These are phyloP conservation scores for Aspergillus neotritici DNA, from an alignment of 2,329 filamentous ascomycete species.

Conservation along the genomic window DNA sequence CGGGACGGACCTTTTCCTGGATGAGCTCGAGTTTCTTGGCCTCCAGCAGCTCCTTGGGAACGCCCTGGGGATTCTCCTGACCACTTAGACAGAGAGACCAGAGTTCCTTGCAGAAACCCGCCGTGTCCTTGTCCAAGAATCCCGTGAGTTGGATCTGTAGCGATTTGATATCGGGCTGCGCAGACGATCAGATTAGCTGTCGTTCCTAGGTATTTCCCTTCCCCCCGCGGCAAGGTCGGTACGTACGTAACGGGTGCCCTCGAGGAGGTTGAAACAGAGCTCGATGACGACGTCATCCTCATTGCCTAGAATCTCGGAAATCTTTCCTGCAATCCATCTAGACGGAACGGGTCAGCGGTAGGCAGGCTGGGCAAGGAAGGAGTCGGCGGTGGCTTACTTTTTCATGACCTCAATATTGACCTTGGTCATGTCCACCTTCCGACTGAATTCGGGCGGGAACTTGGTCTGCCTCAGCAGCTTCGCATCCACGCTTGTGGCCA, in stretches of 20 bases:
- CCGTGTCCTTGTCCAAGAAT: constrained; percentile 88
- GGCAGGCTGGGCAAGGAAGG: too few species aligned
- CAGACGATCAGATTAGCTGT: neutral
- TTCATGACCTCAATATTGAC: constrained; percentile 98
- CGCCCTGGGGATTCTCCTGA: constrained; percentile 79
- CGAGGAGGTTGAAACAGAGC: constrained; percentile 64
- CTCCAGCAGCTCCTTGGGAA: constrained; percentile 89
- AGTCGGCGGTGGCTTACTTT: constrained; percentile 56
- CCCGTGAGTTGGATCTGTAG: constrained; percentile 92
- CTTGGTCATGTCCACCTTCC: constrained; percentile 95
- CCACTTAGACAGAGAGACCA: constrained; percentile 91
- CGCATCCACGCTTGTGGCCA: constrained; percentile 80
- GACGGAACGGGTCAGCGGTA: too few species aligned
- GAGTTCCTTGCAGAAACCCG: constrained; percentile 83
- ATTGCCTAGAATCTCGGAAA: constrained; percentile 79
- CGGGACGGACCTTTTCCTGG: constrained; percentile 71
- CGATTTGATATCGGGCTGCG: constrained; percentile 87
- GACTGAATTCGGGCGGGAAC: constrained; percentile 86
- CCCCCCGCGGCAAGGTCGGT: neutral
- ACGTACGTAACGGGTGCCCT: constrained; percentile 69
- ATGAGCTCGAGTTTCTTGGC: constrained; percentile 94
- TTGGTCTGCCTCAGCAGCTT: constrained; percentile 88
- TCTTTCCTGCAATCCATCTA: constrained; percentile 89
- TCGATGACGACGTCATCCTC: constrained; percentile 97
- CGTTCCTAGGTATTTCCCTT: neutral